phyloP scores from a whole-genome alignment of 176 grass and related monocot species.

The Aegilops tauschii region DNA sequence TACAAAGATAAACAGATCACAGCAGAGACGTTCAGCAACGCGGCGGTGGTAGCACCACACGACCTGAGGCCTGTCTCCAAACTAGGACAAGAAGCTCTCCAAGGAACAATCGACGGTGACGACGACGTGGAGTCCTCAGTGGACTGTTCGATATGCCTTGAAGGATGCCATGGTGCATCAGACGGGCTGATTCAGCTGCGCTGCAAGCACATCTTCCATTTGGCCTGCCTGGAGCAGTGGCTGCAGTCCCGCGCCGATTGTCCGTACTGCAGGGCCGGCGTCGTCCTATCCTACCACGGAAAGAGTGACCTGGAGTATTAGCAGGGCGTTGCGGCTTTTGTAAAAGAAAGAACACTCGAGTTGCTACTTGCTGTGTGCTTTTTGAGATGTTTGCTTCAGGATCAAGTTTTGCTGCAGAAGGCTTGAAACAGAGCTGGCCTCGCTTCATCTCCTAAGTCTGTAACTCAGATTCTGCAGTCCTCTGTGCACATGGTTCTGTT shows the following conservation, averaged over 20 bases:
- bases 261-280: conserved; percentile 34
- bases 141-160: conserved; percentile 49
- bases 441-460: background rate
- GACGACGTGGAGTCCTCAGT: background rate
- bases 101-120: background rate
- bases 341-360: background rate
- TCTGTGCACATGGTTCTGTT: background rate
- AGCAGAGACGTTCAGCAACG: background rate
- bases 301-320: background rate
- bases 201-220: conserved; percentile 51
- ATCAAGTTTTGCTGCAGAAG: background rate
- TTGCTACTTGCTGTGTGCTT: background rate
- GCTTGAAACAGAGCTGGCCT: background rate
- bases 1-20: background rate
- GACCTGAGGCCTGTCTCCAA: background rate
- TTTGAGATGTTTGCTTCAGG: background rate
- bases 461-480: background rate
- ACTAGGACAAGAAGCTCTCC: background rate
- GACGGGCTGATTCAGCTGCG: conserved; percentile 20
- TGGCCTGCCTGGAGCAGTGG: conserved; percentile 37
- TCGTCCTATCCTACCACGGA: background rate
- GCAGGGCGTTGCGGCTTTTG: background rate
- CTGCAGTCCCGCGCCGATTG: conserved; percentile 35
- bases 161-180: conserved; percentile 22
- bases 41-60: background rate